Evolutionary conservation across 371 early-diverging fungal species (phyloP).

Genomic region (Actinomortierella wolfii): DNA sequence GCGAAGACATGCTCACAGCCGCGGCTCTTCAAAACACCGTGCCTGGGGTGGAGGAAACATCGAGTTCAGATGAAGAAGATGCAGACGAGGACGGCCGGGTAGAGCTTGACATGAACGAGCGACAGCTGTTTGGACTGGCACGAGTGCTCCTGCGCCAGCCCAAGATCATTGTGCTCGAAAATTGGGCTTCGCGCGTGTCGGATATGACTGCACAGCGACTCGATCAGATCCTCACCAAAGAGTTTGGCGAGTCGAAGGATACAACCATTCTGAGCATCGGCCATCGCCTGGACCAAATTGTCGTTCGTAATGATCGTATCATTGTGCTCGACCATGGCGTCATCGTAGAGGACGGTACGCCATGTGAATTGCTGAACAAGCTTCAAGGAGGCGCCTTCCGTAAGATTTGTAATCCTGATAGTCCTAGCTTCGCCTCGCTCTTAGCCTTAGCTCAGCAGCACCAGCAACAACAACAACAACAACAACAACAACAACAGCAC

Average conservation of each 20-base stretch:
- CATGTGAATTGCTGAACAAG: slow-evolving; percentile 14
- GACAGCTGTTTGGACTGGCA: slow-evolving; percentile 41
- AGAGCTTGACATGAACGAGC: slow-evolving; percentile 44
- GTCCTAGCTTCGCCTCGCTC: slow-evolving; percentile 34
- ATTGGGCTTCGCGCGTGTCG: slow-evolving; percentile 34
- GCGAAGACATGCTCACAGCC: too few relatives aligned
- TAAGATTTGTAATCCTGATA: slow-evolving; percentile 29
- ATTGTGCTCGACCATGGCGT: slow-evolving; percentile 37
- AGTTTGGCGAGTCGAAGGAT: slow-evolving; percentile 8
- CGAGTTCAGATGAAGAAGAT: background rate
- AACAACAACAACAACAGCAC: background rate
- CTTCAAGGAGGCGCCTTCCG: slow-evolving; percentile 22
- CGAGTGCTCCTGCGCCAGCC: slow-evolving; percentile 37
- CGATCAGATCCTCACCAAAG: slow-evolving; percentile 37
- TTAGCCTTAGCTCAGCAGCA: slow-evolving; percentile 39
- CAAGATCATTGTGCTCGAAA: slow-evolving; percentile 38
- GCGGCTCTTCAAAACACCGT: too few relatives aligned
- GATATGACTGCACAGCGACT: slow-evolving; percentile 41
- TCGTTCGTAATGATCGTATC: slow-evolving; percentile 30
- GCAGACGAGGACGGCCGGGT: slow-evolving; percentile 22
- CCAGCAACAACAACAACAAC: slow-evolving; percentile 9
- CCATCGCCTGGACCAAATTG: slow-evolving; percentile 38
- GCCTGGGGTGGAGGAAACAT: too few relatives aligned
- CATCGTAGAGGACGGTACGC: slow-evolving; percentile 39
- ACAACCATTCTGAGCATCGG: slow-evolving; percentile 34